phyloP scores from a whole-genome alignment of 805 yeast genomes.

The Yamadazyma insecticola region DNA sequence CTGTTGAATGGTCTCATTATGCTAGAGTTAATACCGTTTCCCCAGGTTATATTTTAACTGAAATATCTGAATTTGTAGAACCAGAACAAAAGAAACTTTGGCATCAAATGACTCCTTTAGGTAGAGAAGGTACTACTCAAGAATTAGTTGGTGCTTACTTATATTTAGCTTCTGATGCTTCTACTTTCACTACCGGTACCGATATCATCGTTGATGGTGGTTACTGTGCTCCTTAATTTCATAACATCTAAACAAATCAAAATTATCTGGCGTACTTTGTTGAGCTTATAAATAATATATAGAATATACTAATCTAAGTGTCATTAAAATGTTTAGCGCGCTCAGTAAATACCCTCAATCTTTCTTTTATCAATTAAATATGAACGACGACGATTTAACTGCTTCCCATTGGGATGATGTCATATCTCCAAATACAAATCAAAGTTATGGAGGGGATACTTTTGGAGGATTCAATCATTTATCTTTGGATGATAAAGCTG shows the following conservation, averaged over 20 bases:
- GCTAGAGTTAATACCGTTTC: conserved; percentile 40
- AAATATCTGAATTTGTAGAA: conserved; percentile 33
- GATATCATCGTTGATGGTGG: conserved; percentile 47
- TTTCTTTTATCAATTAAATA: too few relatives aligned
- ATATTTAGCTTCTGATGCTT: conserved; percentile 41
- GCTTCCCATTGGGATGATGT: conserved; percentile 63
- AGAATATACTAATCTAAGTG: too few relatives aligned
- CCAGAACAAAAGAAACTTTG: conserved; percentile 29
- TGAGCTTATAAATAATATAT: too few relatives aligned
- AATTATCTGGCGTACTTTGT: too few relatives aligned
- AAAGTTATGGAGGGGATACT: conserved; percentile 3
- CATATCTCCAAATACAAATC: conserved; percentile 30
- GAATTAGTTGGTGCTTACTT: conserved; percentile 45
- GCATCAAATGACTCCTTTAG: conserved; percentile 40
- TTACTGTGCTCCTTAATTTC: conserved; percentile 26
- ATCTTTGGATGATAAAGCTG: conserved; percentile 11
- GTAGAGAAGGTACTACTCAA: conserved; percentile 41
- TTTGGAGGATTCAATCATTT: conserved; percentile 16
- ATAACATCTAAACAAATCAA: too few relatives aligned
- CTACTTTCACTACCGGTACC: conserved; percentile 41
- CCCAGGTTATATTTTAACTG: conserved; percentile 42
- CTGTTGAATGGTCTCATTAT: conserved; percentile 46
- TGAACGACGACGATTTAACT: conserved; percentile 46
- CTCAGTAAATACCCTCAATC: background rate
- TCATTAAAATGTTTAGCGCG: background rate